Evolutionary conservation across 768 basidiomycete species (phyloP).

Genomic region (Tephrocybe sp.): DNA sequence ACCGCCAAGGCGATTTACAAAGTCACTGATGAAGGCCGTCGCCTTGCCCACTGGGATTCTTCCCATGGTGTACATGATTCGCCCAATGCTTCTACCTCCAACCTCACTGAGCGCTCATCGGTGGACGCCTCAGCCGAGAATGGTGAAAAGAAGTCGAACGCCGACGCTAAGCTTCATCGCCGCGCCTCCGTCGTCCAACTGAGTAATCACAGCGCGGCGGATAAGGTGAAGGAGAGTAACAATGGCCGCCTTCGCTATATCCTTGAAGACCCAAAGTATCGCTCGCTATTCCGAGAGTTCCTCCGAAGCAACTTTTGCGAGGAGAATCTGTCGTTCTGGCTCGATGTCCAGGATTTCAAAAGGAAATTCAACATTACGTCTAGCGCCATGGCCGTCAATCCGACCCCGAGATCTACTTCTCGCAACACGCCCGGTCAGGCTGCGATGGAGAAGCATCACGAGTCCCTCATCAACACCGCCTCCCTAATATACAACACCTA

Average conservation of each 20-base stretch:
- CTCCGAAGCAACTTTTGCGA: constrained; percentile 94
- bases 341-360: constrained; percentile 97
- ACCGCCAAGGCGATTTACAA: constrained; percentile 94
- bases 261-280: constrained; percentile 88
- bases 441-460: constrained; percentile 97
- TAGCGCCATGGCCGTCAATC: constrained; percentile 68
- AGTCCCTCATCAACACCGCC: constrained; percentile 90
- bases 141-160: constrained; percentile 27
- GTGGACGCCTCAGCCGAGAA: constrained; percentile 46
- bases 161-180: constrained; percentile 68
- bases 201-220: constrained; percentile 51
- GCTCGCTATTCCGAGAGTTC: constrained; percentile 93
- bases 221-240: constrained; percentile 83
- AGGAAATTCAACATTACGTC: constrained; percentile 95
- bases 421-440: constrained; percentile 68
- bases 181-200: constrained; percentile 77
- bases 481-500: constrained; percentile 94
- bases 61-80: constrained; percentile 46
- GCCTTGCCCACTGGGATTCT: constrained; percentile 82
- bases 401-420: constrained; percentile 32
- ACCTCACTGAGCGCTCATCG: constrained; percentile 63
- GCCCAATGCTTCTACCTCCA: constrained; percentile 63
- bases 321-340: constrained; percentile 96
- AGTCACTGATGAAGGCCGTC: constrained; percentile 88
- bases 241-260: constrained; percentile 89